Base-by-base conservation (phyloP, 208 protist species). In the Acanthamoeba healyi region DNA sequence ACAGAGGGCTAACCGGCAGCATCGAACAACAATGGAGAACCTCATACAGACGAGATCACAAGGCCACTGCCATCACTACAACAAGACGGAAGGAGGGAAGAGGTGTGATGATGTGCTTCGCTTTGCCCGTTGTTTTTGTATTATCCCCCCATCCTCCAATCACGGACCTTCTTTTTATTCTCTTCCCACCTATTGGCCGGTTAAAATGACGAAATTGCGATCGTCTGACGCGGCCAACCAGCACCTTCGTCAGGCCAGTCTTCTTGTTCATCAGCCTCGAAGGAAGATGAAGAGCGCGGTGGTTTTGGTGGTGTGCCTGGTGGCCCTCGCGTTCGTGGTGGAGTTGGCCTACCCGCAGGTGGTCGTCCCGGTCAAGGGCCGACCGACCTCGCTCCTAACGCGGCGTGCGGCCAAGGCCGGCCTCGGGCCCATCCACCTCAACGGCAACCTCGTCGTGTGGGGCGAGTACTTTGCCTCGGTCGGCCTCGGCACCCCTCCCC, bases 391-490 rank as follows among this genome's bases (percentile, higher is more conserved):
- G 70, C 70, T 81, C 24, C 70, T 81, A 17, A n/a, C 70, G 1
- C 34, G 70, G 70, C 70, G 70, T 4, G 34, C 70, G 70, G 70
- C 26, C 70, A 5, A 40, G 22, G 70, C 7, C 70, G 70, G 38
- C 24, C 61, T 15, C 12, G 44, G 36, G 29, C 38, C 70, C 70
- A 81, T 81, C 70, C 70, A 81, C 70, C 70, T 81, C 24, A 81
- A 34, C 36, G 70, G 70, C 34, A 81, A 81, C 70, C 70, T 81
- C 40, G 49, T 26, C 38, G 34, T 51, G 34, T 81, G 70, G 70
- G 70, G 70, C 70, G 70, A 81, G 70, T 81, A 81, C 70, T 81
- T 81, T 49, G 70, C 70, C 24, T 26, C 70, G 22, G 70, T 81
- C n/a, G 70, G 70, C 40, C 70, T 81, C 24, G 70, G 70, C 34